Base-by-base conservation (phyloP, 169 alveolate species). In the Eimeria praecox region DNA sequence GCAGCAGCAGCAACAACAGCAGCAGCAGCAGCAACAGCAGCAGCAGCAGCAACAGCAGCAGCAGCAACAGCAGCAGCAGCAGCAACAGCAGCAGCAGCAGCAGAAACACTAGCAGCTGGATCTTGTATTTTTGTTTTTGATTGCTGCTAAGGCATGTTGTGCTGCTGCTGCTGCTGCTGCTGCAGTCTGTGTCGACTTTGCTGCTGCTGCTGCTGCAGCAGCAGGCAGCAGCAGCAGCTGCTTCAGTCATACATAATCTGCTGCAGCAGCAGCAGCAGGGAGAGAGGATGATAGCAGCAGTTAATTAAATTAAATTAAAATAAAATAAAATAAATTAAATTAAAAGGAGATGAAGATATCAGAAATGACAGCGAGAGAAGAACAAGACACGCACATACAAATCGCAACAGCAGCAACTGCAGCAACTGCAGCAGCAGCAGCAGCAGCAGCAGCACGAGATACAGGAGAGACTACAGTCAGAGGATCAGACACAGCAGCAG, bases 181-280 rank as follows among this genome's bases (percentile, higher is more conserved):
- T 49, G 56, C 56, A 8, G 56, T 12, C 5, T 49, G 56, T 12
- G 18, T 3, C 27, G 18, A 62, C 38, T 18, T 62, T 5, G 33
- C 75, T 16, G 75, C 27, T 3, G 75, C 30, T 24, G 75, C 75
- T 24, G 75, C 75, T 24, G 75, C 75, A 62, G 75, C 75, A 62
- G 75, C 75, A 62, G n/a, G 75, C 75, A 62, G 33, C 75, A 62
- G n/a, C n/a, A n/a, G n/a, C n/a, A n/a, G n/a, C n/a, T n/a, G n/a
- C n/a, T n/a, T n/a, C n/a, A n/a, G n/a, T n/a, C 75, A 62, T 24
- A n/a, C 75, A 62, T n/a, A 4, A 5, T 18, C 75, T 24, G 75
- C 75, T 24, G 75, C 75, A 62, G 75, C 75, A 62, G 75, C 75
- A 62, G 75, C 75, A 62, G 33, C 75, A 62, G n/a, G n/a, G n/a